Percentiles rank a stretch among this genome's conserved stretches.
These are phyloP conservation scores for Thalassiosira profunda DNA, from an alignment of 108 stramenopile genomes.

Conservation along the genomic window DNA sequence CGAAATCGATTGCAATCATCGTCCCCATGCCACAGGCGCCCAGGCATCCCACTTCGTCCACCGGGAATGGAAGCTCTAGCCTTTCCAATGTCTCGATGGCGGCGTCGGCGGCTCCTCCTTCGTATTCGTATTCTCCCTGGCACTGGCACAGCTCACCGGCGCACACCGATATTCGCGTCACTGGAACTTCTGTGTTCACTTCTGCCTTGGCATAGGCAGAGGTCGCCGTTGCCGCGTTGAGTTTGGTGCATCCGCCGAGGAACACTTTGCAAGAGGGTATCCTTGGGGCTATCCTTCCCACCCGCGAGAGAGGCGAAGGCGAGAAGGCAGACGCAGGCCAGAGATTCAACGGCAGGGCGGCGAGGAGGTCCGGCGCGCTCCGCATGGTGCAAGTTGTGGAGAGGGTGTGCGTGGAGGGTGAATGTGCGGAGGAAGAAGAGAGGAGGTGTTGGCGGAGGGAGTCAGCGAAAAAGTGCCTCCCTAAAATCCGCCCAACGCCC, in stretches of 20 bases:
- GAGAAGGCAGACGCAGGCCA: conserved; percentile 6
- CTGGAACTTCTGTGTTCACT: conserved; percentile 27
- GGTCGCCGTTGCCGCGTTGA: conserved; percentile 3
- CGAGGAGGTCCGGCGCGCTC: no score
- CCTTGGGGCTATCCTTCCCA: no score
- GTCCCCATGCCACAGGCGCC: conserved; percentile 67
- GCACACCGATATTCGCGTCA: conserved; percentile 47
- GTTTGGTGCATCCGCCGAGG: no score
- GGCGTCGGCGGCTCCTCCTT: conserved; percentile 38
- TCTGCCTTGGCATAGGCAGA: conserved; percentile 2
- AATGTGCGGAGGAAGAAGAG: no score
- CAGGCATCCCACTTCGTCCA: conserved; percentile 59
- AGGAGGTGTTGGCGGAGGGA: no score
- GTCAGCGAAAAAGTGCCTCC: no score
- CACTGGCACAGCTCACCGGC: conserved; percentile 60
- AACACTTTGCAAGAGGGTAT: no score
- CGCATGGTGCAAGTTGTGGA: no score
- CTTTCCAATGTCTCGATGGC: conserved; percentile 35
- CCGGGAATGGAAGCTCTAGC: conserved; percentile 43
- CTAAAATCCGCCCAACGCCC: no score
- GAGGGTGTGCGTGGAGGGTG: no score
- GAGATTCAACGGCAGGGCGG: no score
- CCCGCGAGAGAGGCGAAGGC: not conserved
- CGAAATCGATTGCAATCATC: conserved; percentile 65
- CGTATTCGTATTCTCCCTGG: conserved; percentile 49